These are phyloP conservation scores for Wickerhamiella azyma DNA, from an alignment of 805 yeast genomes.

Conservation along the genomic window DNA sequence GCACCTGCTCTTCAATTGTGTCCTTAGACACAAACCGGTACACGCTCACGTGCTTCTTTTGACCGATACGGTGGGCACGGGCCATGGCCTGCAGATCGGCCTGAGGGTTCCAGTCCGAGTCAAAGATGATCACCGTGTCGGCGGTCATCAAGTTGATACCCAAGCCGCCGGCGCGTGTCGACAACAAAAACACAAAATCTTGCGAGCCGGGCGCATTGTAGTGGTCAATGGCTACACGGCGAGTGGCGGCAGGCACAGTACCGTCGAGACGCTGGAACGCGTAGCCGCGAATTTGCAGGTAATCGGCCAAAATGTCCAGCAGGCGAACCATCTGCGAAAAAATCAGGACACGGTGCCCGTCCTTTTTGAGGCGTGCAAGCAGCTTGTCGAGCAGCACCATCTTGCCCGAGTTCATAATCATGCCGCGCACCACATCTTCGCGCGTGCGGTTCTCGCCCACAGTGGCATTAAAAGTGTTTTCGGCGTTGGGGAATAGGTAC, in stretches of 20 bases:
- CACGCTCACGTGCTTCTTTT: constrained; percentile 93
- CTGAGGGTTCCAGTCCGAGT: constrained; percentile 98
- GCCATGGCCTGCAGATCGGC: constrained; percentile 99
- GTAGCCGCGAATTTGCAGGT: constrained; percentile 71
- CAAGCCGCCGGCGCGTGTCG: constrained; percentile 97
- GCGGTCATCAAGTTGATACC: constrained; percentile 99
- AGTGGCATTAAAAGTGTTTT: constrained; percentile 44
- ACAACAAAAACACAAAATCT: constrained; percentile 77
- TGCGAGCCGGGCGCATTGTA: constrained; percentile 87
- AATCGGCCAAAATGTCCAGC: constrained; percentile 90
- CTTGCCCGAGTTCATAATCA: constrained; percentile 96
- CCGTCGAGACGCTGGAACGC: constrained; percentile 92
- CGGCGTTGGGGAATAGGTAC: constrained; percentile 85
- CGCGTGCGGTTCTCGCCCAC: constrained; percentile 42
- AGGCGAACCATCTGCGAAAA: constrained; percentile 97
- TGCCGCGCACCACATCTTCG: constrained; percentile 72
- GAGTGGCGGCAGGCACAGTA: constrained; percentile 84
- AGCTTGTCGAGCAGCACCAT: constrained; percentile 92
- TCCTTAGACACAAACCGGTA: constrained; percentile 96
- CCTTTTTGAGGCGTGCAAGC: constrained; percentile 68
- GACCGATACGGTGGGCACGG: constrained; percentile 99
- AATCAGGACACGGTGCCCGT: constrained; percentile 90
- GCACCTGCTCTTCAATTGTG: constrained; percentile 93
- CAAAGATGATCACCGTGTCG: constrained; percentile 94
- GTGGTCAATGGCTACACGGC: constrained; percentile 91